Evolutionary conservation across 139 green algal species (phyloP), one percentile per base, ranked within the genome.

Genomic region (Diplosphaera chodatii): DNA sequence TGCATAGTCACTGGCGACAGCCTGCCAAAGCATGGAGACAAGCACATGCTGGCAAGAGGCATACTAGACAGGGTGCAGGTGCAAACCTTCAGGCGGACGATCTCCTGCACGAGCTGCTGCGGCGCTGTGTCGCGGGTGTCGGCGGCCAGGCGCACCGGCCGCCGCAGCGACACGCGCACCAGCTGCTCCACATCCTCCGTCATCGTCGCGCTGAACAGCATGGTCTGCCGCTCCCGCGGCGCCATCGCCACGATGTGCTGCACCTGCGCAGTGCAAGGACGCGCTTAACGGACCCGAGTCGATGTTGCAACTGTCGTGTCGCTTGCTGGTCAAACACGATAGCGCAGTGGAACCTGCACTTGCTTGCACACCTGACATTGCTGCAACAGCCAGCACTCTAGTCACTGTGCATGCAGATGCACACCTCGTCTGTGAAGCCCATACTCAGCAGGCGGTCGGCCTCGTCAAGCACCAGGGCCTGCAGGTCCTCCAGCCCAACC

Each of bases 391-490:
- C n/a, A n/a, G n/a, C n/a, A n/a, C n/a, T n/a, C n/a, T n/a, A n/a
- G n/a, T n/a, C n/a, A n/a, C n/a, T n/a, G n/a, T n/a, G n/a, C n/a
- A n/a, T n/a, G n/a, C n/a, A n/a, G n/a, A n/a, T n/a, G n/a, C 72
- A 23, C 63, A 91, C 85, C 83, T 91, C 86, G 25, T 91, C 86
- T 25, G 78, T 72, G 70, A 97, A 97, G 4, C 92, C 92, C 89
- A 96, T 93, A 69, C 94, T 85, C 67, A 97, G 85, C 55, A 97
- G 83, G 33, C 94, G 80, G 78, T 98, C 94, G 31, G 90, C 91
- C 86, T 99, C 94, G 74, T 99, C 94, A 69, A 99, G 85, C 64
- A 99, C 87, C 71, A 99, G 78, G 69, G 66, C 66, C 25, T 76
- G 70, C 69, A 99, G 70, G 74, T 97, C 90, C 77, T 99, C 94